Base-by-base conservation (phyloP, 2,329 filamentous ascomycete species). In the Diplocarpon mali region DNA sequence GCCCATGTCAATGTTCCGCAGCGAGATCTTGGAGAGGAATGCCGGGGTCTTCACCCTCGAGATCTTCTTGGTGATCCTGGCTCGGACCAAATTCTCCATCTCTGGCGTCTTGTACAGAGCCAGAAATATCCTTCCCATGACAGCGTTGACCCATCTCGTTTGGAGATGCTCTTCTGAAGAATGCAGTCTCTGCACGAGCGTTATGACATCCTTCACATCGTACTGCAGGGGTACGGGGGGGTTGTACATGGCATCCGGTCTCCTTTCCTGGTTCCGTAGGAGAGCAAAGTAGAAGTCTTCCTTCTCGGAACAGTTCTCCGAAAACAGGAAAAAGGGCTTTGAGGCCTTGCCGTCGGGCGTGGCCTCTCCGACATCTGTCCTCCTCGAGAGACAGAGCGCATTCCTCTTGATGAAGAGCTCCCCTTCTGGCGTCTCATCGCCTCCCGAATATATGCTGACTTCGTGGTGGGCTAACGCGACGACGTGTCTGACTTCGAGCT, bases 251-350 rank as follows among this genome's bases (percentile, higher is more conserved):
- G 69, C 67, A 32, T 72, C 71, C 46, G 77, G 71, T 13, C 75
- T 74, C 56, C 82, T 79, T 54, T 88, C 81, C 60, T 94, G 85
- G 52, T 89, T 93, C 56, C 81, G 80, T 32, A 98, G 70, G 55
- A 98, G 70, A 11, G 90, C 85, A 64, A 95, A 90, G 63, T 98
- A 98, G 65, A 98, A 96, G 62, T 98, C 92, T 64, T 98, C 92
- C 64, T 98, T 98, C 38, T 92, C 87, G 0, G 89, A 95, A 62
- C 86, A 86, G 58, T 93, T 95, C 54, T 96, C 88, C 0, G 86
- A 93, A 64, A 96, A 98, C 4, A 98, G 70, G 60, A 81, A 96
- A 66, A 95, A 96, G 0, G 92, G 88, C 54, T 85, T 89, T 6
- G 85, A 80, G 2, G 74, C 60, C 29, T 69, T 70, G 31, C 63